Percentiles rank a stretch among this genome's conserved stretches.
Conservation (phyloP, 768 basidiomycete species). For the Hypsizygus marmoreus region DNA sequence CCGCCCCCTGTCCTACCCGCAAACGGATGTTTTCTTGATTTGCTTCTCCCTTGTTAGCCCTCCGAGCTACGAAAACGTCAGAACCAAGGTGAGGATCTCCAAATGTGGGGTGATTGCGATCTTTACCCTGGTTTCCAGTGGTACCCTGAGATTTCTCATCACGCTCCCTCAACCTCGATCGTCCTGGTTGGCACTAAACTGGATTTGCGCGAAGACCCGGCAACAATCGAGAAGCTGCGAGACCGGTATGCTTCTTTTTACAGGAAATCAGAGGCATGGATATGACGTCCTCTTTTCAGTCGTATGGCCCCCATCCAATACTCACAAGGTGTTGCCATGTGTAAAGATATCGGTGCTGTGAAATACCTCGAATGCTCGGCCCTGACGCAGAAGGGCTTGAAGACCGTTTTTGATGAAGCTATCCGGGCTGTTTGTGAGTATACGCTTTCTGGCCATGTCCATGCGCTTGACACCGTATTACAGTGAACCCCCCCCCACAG, state of each 20-base stretch:
- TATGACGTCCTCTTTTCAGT: constrained; percentile 37
- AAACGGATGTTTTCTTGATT: constrained; percentile 99
- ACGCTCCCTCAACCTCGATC: constrained; percentile 91
- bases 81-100: constrained; percentile 78
- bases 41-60: constrained; percentile 99
- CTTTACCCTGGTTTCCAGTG: constrained; percentile 70
- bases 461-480: not conserved
- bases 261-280: not conserved
- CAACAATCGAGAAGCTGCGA: constrained; percentile 88
- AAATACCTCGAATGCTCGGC: constrained; percentile 97
- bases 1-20: constrained; percentile 96
- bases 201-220: constrained; percentile 93
- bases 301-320: constrained; percentile 96
- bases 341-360: constrained; percentile 92
- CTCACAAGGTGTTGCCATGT: constrained; percentile 86
- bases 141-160: constrained; percentile 97
- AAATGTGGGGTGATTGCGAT: too few species aligned
- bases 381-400: constrained; percentile 96
- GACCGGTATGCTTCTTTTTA: constrained; percentile 62
- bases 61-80: constrained; percentile 97
- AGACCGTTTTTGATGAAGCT: constrained; percentile 99
- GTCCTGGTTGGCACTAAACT: constrained; percentile 97
- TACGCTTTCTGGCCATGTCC: not conserved
- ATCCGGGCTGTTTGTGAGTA: constrained; percentile 93
- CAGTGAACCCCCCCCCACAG: constrained; percentile 78